Conservation (phyloP, 202 grass and related monocot species). For the Zoysia matrella region DNA sequence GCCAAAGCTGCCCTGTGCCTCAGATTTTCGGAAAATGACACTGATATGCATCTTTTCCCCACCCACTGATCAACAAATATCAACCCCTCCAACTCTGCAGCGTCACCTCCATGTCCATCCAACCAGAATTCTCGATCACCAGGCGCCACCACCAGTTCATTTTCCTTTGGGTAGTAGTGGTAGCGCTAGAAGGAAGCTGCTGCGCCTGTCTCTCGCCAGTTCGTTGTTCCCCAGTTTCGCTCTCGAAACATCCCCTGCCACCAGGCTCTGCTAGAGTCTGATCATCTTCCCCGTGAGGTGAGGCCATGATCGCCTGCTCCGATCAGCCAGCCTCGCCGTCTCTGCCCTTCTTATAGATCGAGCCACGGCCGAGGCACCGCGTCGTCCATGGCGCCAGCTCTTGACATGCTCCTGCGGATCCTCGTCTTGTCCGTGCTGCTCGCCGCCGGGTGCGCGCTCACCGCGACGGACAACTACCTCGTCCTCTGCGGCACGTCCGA, state of each 20-base stretch:
- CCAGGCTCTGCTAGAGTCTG: background rate
- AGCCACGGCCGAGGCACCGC: slow-evolving; percentile 24
- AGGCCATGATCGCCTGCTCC: background rate
- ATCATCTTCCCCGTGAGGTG: background rate
- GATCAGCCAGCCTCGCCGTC: background rate
- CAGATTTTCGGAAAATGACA: slow-evolving; percentile 44
- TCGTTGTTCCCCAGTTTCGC: slow-evolving; percentile 1
- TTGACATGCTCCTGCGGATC: slow-evolving; percentile 30
- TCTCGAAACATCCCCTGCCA: background rate
- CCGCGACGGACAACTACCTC: slow-evolving; percentile 67
- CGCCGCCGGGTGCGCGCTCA: slow-evolving; percentile 33
- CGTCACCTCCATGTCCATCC: slow-evolving; percentile 13
- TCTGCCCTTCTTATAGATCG: slow-evolving; percentile 10
- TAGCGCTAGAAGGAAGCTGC: background rate
- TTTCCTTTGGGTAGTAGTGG: background rate
- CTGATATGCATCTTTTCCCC: background rate
- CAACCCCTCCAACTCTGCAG: background rate
- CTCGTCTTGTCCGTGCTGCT: slow-evolving; percentile 37
- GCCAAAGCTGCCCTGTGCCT: slow-evolving; percentile 8
- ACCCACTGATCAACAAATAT: slow-evolving; percentile 23
- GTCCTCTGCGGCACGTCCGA: slow-evolving; percentile 73
- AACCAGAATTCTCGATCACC: background rate
- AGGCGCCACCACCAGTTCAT: background rate
- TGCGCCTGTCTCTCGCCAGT: background rate
- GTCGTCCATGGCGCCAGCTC: slow-evolving; percentile 8